Evolutionary conservation across 768 basidiomycete species (phyloP), one percentile per base, ranked within the genome.

Genomic region (Obba rivulosa): DNA sequence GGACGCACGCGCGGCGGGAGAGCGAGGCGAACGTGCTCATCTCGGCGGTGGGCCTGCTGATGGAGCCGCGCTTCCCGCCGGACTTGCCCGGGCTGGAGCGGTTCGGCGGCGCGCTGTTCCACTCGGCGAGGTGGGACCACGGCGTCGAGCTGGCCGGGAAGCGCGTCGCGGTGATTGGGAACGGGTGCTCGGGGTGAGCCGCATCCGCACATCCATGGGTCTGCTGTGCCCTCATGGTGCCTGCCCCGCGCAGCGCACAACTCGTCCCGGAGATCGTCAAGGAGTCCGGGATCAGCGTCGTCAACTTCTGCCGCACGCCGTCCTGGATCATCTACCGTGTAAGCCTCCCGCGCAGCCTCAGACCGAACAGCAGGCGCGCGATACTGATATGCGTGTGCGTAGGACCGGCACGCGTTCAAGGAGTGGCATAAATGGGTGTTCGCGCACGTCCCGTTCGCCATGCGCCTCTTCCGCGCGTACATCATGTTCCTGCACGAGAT

Each of bases 141-240:
- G 53, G 54, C 22, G 52, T 67, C 3, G 41, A 55, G 5, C 50
- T 67, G 4, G 21, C 38, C 22, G 55, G 57, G 2, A 67, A 67
- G 49, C 49, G 51, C n/a, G 57, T 69, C 13, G 68, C 58, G 0
- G 53, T 69, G 2, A 57, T 68, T 21, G 68, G 67, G 17, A 67
- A 62, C 43, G 65, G 66, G 2, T 57, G 58, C 17, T 60, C 61
- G 2, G 65, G 57, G 39, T 62, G 31, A 9, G 58, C 46, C 11
- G 17, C 5, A 13, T 23, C 28, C 34, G 13, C 38, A 23, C 16
- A 4, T 22, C 20, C 23, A 17, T 45, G 17, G 24, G 28, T 31
- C 28, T 13, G 5, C 5, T 7, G 28, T 5, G 13, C 13, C 7
- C 28, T 31, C 7, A 31, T 31, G 28, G 13, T 31, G 28, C 7